Evolutionary conservation across 2,329 filamentous ascomycete genomes (phyloP).

Genomic region (Leptographium galeiforme): DNA sequence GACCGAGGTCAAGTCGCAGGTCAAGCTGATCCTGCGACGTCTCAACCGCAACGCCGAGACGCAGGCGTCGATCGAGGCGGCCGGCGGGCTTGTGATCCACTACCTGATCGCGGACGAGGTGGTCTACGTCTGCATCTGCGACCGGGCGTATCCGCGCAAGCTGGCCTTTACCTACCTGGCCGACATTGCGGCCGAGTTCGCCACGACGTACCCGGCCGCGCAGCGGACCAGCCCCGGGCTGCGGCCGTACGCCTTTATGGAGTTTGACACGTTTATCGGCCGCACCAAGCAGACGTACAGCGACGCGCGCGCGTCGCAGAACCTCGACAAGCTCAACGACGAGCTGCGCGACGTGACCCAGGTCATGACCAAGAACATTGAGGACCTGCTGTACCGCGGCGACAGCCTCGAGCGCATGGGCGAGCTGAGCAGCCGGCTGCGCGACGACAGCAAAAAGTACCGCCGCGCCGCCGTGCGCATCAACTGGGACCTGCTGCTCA

Average conservation of each 20-base stretch:
- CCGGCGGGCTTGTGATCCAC: slow-evolving; percentile 63
- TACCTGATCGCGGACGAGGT: slow-evolving; percentile 73
- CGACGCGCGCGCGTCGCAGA: slow-evolving; percentile 79
- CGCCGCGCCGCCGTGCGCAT: slow-evolving; percentile 83
- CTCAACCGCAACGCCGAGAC: slow-evolving; percentile 79
- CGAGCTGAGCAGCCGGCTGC: slow-evolving; percentile 73
- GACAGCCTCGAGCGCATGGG: slow-evolving; percentile 96
- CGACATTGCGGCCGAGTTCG: slow-evolving; percentile 84
- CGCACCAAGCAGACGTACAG: slow-evolving; percentile 90
- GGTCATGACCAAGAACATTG: slow-evolving; percentile 99
- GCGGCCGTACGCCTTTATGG: slow-evolving; percentile 91
- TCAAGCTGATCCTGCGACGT: slow-evolving; percentile 79
- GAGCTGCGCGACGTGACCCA: slow-evolving; percentile 96
- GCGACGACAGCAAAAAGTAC: slow-evolving; percentile 93
- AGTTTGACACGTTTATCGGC: slow-evolving; percentile 94
- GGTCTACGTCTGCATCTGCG: slow-evolving; percentile 87
- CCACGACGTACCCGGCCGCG: slow-evolving; percentile 60
- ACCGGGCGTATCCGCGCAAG: slow-evolving; percentile 89
- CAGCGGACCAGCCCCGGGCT: slow-evolving; percentile 64
- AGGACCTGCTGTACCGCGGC: slow-evolving; percentile 88
- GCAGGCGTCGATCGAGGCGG: slow-evolving; percentile 84
- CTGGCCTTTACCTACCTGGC: slow-evolving; percentile 96
- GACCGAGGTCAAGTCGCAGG: slow-evolving; percentile 76
- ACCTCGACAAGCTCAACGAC: slow-evolving; percentile 89
- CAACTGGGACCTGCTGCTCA: slow-evolving; percentile 93